phyloP scores from a whole-genome alignment of 345 rosid species.

The Aurinia saxatilis region DNA sequence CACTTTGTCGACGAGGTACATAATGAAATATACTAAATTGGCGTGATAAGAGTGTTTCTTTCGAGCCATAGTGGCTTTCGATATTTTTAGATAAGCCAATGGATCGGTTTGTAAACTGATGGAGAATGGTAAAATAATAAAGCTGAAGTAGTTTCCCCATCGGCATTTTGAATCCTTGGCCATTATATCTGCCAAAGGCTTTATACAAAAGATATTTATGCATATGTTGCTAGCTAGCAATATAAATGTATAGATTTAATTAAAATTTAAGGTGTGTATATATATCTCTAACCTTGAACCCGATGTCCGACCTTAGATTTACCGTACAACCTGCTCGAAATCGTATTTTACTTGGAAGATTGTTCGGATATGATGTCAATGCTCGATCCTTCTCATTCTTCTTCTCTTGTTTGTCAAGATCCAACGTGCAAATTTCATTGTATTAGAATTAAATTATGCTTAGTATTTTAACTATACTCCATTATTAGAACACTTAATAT shows the following conservation, averaged over 20 bases:
- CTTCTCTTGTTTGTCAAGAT: background rate
- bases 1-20: conserved; percentile 8
- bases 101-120: conserved; percentile 39
- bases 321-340: conserved; percentile 33
- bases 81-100: conserved; percentile 33
- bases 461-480: background rate
- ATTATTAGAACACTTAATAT: too few species aligned
- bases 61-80: conserved; percentile 42
- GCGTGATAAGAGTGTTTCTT: conserved; percentile 54
- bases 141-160: conserved; percentile 60
- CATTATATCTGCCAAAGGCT: conserved; percentile 55
- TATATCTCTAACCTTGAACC: conserved; percentile 34
- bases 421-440: too few species aligned
- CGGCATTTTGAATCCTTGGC: conserved; percentile 32
- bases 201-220: background rate
- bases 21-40: background rate
- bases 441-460: background rate
- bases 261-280: too few species aligned
- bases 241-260: background rate
- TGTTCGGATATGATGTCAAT: background rate
- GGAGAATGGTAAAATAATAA: conserved; percentile 37
- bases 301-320: conserved; percentile 41
- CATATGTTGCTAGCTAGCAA: too few species aligned
- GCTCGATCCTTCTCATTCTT: background rate
- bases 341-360: conserved; percentile 26